Base-by-base conservation (phyloP, 169 alveolate species). In the Plasmodium falciparum region DNA sequence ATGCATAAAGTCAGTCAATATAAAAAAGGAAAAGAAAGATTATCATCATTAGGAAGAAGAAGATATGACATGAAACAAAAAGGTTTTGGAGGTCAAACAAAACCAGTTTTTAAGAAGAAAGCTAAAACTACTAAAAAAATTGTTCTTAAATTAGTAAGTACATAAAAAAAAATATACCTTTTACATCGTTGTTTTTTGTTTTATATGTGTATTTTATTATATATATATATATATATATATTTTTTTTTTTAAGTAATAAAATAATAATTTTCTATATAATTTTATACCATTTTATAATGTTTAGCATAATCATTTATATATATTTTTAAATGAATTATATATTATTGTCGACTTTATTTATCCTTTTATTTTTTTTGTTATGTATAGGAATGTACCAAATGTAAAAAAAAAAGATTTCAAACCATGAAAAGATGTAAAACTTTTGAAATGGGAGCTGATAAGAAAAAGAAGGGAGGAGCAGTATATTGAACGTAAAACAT, bases 61-160 rank as follows among this genome's bases (percentile, higher is more conserved):
- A 98, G 99, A 92, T 99, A 99, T 97, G 99, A 98, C 96, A 96
- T 95, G 96, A 99, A 99, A 95, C 99, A 99, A 95, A 96, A 97
- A 52, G 99, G 99, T 80, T 99, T 97, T 93, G 99, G 99, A 62
- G 99, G 99, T 39, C 99, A 98, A 93, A 98, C 99, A 88, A 99
- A 99, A 95, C 99, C 99, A 62, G 97, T 98, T 90, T 97, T 98
- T 97, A 97, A 98, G 94, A 98, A 98, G 97, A 99, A 98, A 96
- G 99, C 99, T 22, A 99, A 98, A 97, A 97, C 99, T 65, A 99
- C 99, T 71, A 99, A 99, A 97, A 99, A 98, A 95, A 97, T 99
- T 91, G 99, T 98, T 73, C 97, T 99, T 74, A 97, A 97, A 92
- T 95, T 97, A 93, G 95, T 92, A 91, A 88, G 94, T 50, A 50